These are phyloP conservation scores for Aspergillus fumigatus DNA, from an alignment of 2,329 filamentous ascomycete genomes.

Conservation along the genomic window DNA sequence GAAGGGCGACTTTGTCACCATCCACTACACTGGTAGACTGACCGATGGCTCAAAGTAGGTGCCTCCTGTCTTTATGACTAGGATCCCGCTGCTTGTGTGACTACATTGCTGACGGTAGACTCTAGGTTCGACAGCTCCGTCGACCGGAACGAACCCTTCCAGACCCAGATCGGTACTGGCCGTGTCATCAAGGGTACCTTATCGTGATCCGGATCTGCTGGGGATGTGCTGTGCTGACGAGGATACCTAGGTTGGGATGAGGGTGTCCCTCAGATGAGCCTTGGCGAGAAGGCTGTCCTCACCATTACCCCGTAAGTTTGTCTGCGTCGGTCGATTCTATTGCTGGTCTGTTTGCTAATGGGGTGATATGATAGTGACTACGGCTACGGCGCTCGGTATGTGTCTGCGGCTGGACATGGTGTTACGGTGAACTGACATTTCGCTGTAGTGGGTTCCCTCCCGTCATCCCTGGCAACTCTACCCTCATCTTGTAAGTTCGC, in stretches of 20 bases:
- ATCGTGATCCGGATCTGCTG: constrained; percentile 22
- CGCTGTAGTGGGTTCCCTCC: constrained; percentile 68
- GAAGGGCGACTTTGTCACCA: constrained; percentile 70
- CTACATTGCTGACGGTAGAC: not conserved
- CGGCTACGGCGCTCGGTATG: constrained; percentile 41
- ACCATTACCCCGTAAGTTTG: constrained; percentile 68
- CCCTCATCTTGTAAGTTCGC: constrained; percentile 72
- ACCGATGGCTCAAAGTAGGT: constrained; percentile 70
- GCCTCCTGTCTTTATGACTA: not conserved
- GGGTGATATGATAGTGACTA: constrained; percentile 28
- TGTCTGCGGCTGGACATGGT: constrained; percentile 2
- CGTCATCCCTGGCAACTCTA: constrained; percentile 68
- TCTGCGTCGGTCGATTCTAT: not conserved
- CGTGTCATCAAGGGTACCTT: constrained; percentile 76
- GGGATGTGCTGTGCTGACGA: not conserved
- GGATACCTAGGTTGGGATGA: constrained; percentile 65
- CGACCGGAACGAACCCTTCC: constrained; percentile 64
- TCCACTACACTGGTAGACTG: constrained; percentile 88
- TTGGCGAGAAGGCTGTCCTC: constrained; percentile 84
- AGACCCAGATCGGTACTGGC: constrained; percentile 73
- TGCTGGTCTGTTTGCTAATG: not conserved
- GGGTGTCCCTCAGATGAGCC: constrained; percentile 77
- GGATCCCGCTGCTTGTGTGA: not conserved
- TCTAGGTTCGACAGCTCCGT: constrained; percentile 79
- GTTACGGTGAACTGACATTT: not conserved